Base-by-base conservation (phyloP, 1,139 yeast species). In the Pichia sp. region DNA sequence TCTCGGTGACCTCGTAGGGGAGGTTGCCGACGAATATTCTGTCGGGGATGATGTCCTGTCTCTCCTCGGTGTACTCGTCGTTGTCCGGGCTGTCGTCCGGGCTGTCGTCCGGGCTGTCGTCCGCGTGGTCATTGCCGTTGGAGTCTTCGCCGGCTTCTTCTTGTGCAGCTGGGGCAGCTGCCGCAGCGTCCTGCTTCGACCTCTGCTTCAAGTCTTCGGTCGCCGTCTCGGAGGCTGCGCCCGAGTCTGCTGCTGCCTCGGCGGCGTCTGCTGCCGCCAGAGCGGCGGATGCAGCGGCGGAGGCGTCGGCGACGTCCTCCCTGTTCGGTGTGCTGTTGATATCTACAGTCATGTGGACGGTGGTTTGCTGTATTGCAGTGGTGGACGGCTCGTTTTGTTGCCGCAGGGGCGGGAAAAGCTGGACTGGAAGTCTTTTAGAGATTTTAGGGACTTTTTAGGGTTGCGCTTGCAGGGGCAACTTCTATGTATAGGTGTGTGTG, bases 21-120 rank as follows among this genome's bases (percentile, higher is more conserved):
- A 80, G 72, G 62, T 79, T 79, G 49, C 82, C 81, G 53, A 80
- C 75, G 64, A 75, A 77, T 15, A 69, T 63, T 52, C 66, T 61
- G 43, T 65, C 68, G 10, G 67, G 68, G 44, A 66, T 61, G 54
- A 61, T 59, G 29, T 57, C 58, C 41, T 49, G 54, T 53, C 48
- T 51, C 8, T 29, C 46, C 26, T 40, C 40, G 30, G 15, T 15
- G 23, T 23, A 23, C 26, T 23, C 26, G 26, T 23, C 26, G 26
- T 23, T 23, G 26, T 23, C 26, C 26, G 26, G 26, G 26, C 26
- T 23, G 26, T 23, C 26, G 26, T 23, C 26, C 26, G 26, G 26
- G 26, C 26, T 23, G 26, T 23, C 26, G 26, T 23, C 26, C 26
- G 26, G 26, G 26, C 26, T 23, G 26, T 23, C 26, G 26, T 23